Conservation (phyloP, 2,329 filamentous ascomycete genomes). For the Cytospora schulzeri region DNA sequence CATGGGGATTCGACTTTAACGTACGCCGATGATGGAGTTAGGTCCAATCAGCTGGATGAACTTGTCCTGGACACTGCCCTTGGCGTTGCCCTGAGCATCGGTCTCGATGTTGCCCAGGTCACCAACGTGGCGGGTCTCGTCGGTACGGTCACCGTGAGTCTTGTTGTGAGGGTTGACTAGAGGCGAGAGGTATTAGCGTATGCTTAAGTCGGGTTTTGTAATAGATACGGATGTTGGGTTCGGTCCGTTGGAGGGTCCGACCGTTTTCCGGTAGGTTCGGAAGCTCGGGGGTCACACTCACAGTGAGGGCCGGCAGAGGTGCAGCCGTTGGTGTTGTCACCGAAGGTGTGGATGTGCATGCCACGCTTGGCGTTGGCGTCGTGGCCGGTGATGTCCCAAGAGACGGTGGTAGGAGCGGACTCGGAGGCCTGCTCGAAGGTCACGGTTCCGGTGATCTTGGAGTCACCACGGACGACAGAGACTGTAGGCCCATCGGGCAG, state of each 20-base stretch:
- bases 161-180: conserved; percentile 94
- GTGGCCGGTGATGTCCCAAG: conserved; percentile 90
- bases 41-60: conserved; percentile 94
- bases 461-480: conserved; percentile 96
- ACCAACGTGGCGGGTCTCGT: conserved; percentile 89
- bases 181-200: conserved; percentile 21
- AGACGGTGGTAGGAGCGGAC: conserved; percentile 78
- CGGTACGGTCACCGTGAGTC: conserved; percentile 84
- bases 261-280: conserved; percentile 1
- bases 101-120: conserved; percentile 98
- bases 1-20: conserved; percentile 32
- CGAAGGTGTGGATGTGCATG: conserved; percentile 98
- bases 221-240: neutral
- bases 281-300: conserved; percentile 49
- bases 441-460: conserved; percentile 90
- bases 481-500: conserved; percentile 55
- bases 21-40: conserved; percentile 90
- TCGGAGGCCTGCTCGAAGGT: conserved; percentile 92
- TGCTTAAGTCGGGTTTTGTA: neutral
- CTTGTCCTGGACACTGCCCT: conserved; percentile 78
- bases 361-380: conserved; percentile 95
- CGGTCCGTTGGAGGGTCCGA: neutral
- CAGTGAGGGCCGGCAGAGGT: conserved; percentile 97
- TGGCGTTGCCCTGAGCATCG: conserved; percentile 86
- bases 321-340: conserved; percentile 99